phyloP scores from a whole-genome alignment of 257 asterid species.

The Gardenia jasminoides region DNA sequence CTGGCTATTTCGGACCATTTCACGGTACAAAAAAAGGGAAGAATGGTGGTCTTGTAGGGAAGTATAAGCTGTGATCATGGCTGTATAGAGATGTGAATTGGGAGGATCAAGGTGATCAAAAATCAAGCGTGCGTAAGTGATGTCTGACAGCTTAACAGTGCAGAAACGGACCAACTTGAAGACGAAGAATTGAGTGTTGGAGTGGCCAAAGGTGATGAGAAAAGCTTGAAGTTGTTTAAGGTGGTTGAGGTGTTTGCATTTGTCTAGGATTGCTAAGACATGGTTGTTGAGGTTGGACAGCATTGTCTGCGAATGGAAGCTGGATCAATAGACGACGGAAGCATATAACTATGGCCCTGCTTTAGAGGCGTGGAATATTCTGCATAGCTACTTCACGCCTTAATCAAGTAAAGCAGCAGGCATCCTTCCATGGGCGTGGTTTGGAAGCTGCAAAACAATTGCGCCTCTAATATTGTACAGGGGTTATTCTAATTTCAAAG shows the following conservation, averaged over 20 bases:
- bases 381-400: no score
- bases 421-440: no score
- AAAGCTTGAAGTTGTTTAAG: slow-evolving; percentile 74
- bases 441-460: no score
- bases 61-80: slow-evolving; percentile 54
- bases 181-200: slow-evolving; percentile 59
- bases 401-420: no score
- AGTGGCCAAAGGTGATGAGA: slow-evolving; percentile 63
- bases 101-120: slow-evolving; percentile 56
- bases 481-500: no score
- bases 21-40: slow-evolving; percentile 49
- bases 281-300: slow-evolving; percentile 45
- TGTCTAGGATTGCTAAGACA: slow-evolving; percentile 46
- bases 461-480: no score
- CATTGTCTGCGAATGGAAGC: slow-evolving; percentile 28
- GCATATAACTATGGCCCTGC: no score
- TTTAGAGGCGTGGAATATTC: no score
- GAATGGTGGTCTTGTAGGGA: slow-evolving; percentile 43
- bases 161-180: slow-evolving; percentile 85
- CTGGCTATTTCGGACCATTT: slow-evolving; percentile 46
- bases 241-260: slow-evolving; percentile 51
- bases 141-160: slow-evolving; percentile 41
- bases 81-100: slow-evolving; percentile 57
- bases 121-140: slow-evolving; percentile 61
- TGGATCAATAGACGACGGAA: no score